Evolutionary conservation across 768 basidiomycete species (phyloP), one percentile per base, ranked within the genome.

Genomic region (Boletus tomentosulus): DNA sequence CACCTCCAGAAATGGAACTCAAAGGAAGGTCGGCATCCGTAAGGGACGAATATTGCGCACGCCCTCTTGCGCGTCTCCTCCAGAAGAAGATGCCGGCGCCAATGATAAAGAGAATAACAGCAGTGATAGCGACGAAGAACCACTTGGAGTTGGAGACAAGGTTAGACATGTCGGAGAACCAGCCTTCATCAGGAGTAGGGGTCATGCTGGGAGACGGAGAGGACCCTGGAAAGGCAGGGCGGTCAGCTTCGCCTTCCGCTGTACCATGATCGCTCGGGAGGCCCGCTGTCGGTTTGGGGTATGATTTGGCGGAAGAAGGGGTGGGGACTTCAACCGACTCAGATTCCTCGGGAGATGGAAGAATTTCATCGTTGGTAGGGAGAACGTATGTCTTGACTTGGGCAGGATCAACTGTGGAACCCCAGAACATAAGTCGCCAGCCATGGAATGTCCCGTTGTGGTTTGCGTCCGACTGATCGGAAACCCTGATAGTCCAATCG

Each of bases 351-450:
- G 76, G 78, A n/a, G 78, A 75, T 15, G 79, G 68, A 44, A 85
- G 68, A 37, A 76, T 67, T 51, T 77, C 72, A 12, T 84, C 79
- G 16, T 78, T 71, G 15, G 75, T 65, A 33, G 84, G 80, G 6
- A 88, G 75, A 48, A 82, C 77, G 63, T 82, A 96, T 43, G 77
- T 76, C 57, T 75, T 77, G 16, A 85, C 83, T 58, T 81, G 78
- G 4, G 78, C 66, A 2, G 91, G 73, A 68, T 98, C 92, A 47
- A 89, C 79, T 25, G 84, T 76, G 31, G 89, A 85, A 19, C 97
- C 97, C 92, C 92, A 99, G 38, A 99, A 79, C 54, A 86, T 83
- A 74, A 98, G 85, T 51, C 85, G 86, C 96, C 95, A 99, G 16
- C 90, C 89, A 35, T 92, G 76, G 76, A 99, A 93, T 8, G 74